phyloP scores from a whole-genome alignment of 2,329 filamentous ascomycete genomes.

The Colletotrichum melonis region DNA sequence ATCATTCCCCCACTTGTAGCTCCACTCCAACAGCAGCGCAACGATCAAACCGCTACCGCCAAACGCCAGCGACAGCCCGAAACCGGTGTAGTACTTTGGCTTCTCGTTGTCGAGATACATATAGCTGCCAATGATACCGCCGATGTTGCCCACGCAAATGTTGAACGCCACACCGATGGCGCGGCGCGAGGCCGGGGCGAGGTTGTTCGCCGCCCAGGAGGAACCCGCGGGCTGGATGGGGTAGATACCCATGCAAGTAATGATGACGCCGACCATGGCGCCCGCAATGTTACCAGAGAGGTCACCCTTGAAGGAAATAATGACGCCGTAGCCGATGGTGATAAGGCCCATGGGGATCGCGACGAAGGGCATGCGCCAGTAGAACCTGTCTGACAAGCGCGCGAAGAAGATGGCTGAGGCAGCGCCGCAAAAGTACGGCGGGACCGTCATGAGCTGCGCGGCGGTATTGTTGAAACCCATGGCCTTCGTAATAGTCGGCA shows the following conservation, averaged over 20 bases:
- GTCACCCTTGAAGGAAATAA: conserved; percentile 70
- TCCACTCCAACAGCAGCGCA: conserved; percentile 44
- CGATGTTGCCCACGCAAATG: conserved; percentile 51
- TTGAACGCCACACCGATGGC: conserved; percentile 52
- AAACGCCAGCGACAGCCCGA: conserved; percentile 46
- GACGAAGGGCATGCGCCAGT: conserved; percentile 74
- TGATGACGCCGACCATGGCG: conserved; percentile 75
- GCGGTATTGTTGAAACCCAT: conserved; percentile 38
- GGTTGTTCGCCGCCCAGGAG: conserved; percentile 76
- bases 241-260: conserved; percentile 78
- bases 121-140: conserved; percentile 53
- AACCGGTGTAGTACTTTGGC: conserved; percentile 49
- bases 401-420: conserved; percentile 72
- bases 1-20: conserved; percentile 42
- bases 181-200: conserved; percentile 55
- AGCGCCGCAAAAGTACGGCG: conserved; percentile 70
- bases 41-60: conserved; percentile 42
- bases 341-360: conserved; percentile 69
- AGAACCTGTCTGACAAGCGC: conserved; percentile 73
- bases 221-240: conserved; percentile 73
- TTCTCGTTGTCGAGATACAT: conserved; percentile 49
- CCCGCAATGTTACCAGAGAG: conserved; percentile 55
- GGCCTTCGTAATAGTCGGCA: conserved; percentile 38
- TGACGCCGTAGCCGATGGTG: conserved; percentile 67
- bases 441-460: conserved; percentile 65